These are phyloP conservation scores for Nemania bipapillata DNA, from an alignment of 2,329 filamentous ascomycete species.

Conservation along the genomic window DNA sequence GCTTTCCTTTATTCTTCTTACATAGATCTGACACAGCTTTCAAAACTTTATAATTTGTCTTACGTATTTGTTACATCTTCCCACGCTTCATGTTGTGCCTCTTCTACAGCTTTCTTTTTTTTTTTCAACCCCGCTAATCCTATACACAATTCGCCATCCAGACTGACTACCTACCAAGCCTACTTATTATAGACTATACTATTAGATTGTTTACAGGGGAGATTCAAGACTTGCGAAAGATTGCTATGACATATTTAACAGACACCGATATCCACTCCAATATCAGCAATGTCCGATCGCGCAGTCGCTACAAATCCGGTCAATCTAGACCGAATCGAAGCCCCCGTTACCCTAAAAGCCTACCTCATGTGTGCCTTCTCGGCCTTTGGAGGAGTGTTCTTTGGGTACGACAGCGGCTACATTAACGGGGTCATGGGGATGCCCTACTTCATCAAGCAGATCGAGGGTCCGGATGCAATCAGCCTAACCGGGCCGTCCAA, in stretches of 20 bases:
- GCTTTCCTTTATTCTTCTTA: conserved; percentile 16
- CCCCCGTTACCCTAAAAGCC: conserved; percentile 67
- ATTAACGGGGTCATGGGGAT: conserved; percentile 56
- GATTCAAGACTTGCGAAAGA: not conserved
- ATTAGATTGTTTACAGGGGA: conserved; percentile 20
- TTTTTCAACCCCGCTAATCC: not conserved
- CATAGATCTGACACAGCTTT: no score
- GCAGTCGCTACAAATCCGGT: conserved; percentile 53
- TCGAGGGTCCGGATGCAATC: conserved; percentile 50
- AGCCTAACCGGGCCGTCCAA: conserved; percentile 57
- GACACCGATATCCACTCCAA: not conserved
- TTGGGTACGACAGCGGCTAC: conserved; percentile 56
- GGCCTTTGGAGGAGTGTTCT: conserved; percentile 55
- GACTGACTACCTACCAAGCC: not conserved
- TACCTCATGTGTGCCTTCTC: conserved; percentile 52
- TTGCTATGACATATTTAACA: not conserved
- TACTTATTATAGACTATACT: conserved; percentile 6
- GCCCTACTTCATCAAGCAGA: conserved; percentile 51
- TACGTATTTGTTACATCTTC: not conserved
- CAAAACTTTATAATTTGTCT: no score
- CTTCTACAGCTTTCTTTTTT: not conserved
- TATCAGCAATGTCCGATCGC: conserved; percentile 48
- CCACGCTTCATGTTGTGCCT: no score
- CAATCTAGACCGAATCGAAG: conserved; percentile 66
- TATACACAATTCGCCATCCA: not conserved